These are phyloP conservation scores for Echinochloa phyllopogon DNA, from an alignment of 176 grass and related monocot genomes.

Conservation along the genomic window DNA sequence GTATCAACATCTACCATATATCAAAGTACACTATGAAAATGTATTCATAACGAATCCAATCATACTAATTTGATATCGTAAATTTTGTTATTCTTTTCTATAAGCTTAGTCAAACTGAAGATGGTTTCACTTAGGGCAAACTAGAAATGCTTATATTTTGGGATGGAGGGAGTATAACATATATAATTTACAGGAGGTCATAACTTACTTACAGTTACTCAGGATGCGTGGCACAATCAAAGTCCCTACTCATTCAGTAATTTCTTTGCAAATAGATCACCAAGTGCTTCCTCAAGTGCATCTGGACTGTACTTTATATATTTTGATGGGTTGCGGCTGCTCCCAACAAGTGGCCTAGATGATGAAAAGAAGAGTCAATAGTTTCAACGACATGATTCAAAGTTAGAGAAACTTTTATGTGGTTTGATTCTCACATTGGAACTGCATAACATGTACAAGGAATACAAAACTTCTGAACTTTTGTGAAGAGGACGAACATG, in stretches of 20 bases:
- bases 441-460: background rate
- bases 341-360: conserved; percentile 59
- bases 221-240: background rate
- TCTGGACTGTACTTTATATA: conserved; percentile 62
- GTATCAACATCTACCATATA: too few relatives aligned
- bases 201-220: background rate
- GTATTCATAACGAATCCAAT: too few relatives aligned
- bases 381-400: background rate
- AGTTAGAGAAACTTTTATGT: background rate
- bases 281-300: conserved; percentile 50
- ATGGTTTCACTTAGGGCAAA: too few relatives aligned
- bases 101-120: too few relatives aligned
- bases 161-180: background rate
- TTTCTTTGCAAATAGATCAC: conserved; percentile 44
- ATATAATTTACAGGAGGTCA: background rate
- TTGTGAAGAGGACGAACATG: background rate
- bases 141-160: too few relatives aligned
- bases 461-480: background rate
- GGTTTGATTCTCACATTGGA: background rate
- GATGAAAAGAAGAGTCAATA: background rate
- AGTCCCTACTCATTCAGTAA: background rate
- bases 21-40: too few relatives aligned
- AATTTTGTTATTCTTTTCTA: too few relatives aligned
- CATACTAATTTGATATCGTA: too few relatives aligned
- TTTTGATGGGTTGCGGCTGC: conserved; percentile 41